Percentiles rank a stretch among this genome's conserved stretches.
These are phyloP conservation scores for Claviceps arundinis DNA, from an alignment of 2,329 filamentous ascomycete species.

Conservation along the genomic window DNA sequence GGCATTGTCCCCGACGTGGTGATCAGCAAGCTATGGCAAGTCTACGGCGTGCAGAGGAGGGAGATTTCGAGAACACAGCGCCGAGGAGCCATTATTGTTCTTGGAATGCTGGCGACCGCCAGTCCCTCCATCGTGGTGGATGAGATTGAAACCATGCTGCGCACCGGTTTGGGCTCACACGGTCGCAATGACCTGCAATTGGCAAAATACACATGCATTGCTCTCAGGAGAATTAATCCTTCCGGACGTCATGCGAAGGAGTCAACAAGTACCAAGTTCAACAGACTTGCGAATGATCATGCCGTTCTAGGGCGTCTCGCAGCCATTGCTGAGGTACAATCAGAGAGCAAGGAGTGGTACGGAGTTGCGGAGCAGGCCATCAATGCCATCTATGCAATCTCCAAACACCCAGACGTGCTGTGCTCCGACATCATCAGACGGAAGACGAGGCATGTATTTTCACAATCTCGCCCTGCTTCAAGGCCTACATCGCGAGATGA, in stretches of 20 bases:
- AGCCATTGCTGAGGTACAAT: slow-evolving; percentile 71
- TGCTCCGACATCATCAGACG: slow-evolving; percentile 82
- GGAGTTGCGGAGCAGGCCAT: slow-evolving; percentile 94
- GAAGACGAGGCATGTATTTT: slow-evolving; percentile 75
- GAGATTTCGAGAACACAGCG: slow-evolving; percentile 88
- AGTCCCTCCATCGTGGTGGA: slow-evolving; percentile 86
- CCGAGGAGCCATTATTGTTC: slow-evolving; percentile 84
- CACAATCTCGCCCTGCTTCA: slow-evolving; percentile 26
- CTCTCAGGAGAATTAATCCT: slow-evolving; percentile 80
- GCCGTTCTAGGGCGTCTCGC: slow-evolving; percentile 71
- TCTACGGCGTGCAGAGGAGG: slow-evolving; percentile 86
- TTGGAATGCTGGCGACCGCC: slow-evolving; percentile 91
- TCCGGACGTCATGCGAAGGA: slow-evolving; percentile 68
- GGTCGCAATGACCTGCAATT: slow-evolving; percentile 75
- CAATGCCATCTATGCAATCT: slow-evolving; percentile 84
- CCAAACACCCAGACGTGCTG: slow-evolving; percentile 84
- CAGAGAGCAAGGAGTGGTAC: slow-evolving; percentile 90
- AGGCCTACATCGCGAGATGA: slow-evolving; percentile 30
- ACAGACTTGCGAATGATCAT: slow-evolving; percentile 82
- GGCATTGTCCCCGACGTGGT: slow-evolving; percentile 77
- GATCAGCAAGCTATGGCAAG: slow-evolving; percentile 88
- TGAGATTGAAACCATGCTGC: slow-evolving; percentile 88
- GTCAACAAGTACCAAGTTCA: slow-evolving; percentile 46
- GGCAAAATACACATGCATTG: slow-evolving; percentile 91
- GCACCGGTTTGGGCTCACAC: slow-evolving; percentile 71